Conservation (phyloP, 495 filamentous ascomycete species). For the Lasiosphaeria miniovina region DNA sequence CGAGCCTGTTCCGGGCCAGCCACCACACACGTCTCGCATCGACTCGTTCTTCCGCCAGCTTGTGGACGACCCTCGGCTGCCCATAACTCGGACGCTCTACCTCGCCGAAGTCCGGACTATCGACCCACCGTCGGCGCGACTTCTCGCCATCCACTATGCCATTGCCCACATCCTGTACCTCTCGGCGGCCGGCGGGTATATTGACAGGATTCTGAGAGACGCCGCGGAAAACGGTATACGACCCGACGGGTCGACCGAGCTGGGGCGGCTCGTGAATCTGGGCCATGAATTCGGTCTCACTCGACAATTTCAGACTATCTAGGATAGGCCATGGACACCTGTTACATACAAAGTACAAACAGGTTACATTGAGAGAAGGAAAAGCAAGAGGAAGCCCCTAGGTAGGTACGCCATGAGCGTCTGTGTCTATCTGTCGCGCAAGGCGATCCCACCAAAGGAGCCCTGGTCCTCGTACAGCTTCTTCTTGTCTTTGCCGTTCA, state of each 20-base stretch:
- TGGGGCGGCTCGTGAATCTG: background rate
- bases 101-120: conserved; percentile 1
- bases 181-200: background rate
- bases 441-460: conserved; percentile 25
- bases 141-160: conserved; percentile 3
- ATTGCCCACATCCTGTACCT: conserved; percentile 5
- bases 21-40: background rate
- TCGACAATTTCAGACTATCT: too few species aligned
- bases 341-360: too few species aligned
- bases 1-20: conserved; percentile 6
- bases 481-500: conserved; percentile 41
- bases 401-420: too few species aligned
- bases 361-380: too few species aligned
- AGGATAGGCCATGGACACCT: too few species aligned
- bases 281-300: too few species aligned
- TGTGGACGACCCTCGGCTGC: background rate
- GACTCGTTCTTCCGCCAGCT: background rate
- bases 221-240: background rate
- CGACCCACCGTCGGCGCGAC: background rate
- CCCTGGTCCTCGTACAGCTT: conserved; percentile 28
- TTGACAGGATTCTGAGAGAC: background rate
- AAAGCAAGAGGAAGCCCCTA: too few species aligned
- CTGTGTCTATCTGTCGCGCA: conserved; percentile 17
- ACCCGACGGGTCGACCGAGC: background rate
- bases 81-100: background rate